These are phyloP conservation scores for Lignosus rhinocerotis DNA, from an alignment of 1,284 basidiomycete species.

Conservation along the genomic window DNA sequence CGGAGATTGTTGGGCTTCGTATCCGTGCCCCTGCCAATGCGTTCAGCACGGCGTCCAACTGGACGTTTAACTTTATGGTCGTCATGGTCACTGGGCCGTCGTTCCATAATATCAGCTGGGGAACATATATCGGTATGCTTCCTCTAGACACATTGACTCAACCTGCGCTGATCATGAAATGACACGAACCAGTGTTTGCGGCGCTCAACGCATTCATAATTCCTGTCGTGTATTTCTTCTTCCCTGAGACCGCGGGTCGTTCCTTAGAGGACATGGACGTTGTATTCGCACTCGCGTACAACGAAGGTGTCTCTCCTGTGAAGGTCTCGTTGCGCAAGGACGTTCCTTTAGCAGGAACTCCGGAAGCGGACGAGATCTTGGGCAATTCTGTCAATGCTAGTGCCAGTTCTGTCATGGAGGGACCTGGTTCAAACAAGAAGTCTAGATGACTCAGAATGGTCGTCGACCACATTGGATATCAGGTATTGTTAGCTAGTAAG, in stretches of 20 bases:
- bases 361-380: slow-evolving; percentile 54
- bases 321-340: slow-evolving; percentile 56
- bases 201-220: slow-evolving; percentile 60
- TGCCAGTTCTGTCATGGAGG: slow-evolving; percentile 9
- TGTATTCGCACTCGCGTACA: slow-evolving; percentile 59
- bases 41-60: slow-evolving; percentile 67
- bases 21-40: slow-evolving; percentile 72
- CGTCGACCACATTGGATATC: no score
- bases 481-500: no score
- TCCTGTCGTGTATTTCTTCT: slow-evolving; percentile 63
- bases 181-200: slow-evolving; percentile 52
- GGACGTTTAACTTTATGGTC: slow-evolving; percentile 66
- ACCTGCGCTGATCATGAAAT: neutral
- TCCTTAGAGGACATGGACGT: slow-evolving; percentile 68
- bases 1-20: slow-evolving; percentile 63
- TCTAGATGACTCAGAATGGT: neutral
- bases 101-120: slow-evolving; percentile 62
- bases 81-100: slow-evolving; percentile 70
- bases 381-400: slow-evolving; percentile 31
- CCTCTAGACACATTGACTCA: neutral
- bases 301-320: slow-evolving; percentile 58
- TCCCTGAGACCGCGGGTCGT: slow-evolving; percentile 68
- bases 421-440: slow-evolving; percentile 6
- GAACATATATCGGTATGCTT: slow-evolving; percentile 57
- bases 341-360: slow-evolving; percentile 52